A percentile compares a stretch with the other conserved stretches of the same genome.
Evolutionary conservation across 306 rosid species (phyloP).

Genomic region (Delonix regia): DNA sequence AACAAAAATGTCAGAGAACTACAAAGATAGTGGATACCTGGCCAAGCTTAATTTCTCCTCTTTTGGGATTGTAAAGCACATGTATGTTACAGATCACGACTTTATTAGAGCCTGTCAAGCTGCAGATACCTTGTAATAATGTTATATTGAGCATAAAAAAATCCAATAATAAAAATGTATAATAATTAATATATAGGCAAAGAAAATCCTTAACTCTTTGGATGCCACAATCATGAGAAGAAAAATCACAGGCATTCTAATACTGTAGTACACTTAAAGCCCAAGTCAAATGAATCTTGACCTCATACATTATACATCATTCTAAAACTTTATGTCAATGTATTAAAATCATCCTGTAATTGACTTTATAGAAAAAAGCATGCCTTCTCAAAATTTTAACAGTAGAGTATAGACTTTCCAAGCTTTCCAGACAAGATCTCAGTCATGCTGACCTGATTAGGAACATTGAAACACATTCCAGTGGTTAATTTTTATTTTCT

Average conservation of each 20-base stretch:
- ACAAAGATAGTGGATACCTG: slow-evolving; percentile 63
- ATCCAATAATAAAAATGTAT: neutral
- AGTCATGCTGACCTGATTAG: neutral
- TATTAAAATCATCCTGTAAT: neutral
- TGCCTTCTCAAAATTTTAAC: neutral
- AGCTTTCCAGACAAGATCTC: slow-evolving; percentile 3
- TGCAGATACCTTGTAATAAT: slow-evolving; percentile 47
- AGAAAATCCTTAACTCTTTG: slow-evolving; percentile 13
- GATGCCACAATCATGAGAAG: slow-evolving; percentile 15
- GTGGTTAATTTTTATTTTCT: slow-evolving; percentile 14
- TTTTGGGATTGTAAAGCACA: slow-evolving; percentile 85
- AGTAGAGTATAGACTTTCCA: neutral
- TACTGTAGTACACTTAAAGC: slow-evolving; percentile 20
- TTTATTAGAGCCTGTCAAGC: slow-evolving; percentile 60
- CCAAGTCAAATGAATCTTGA: neutral
- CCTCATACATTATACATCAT: slow-evolving; percentile 1
- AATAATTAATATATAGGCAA: neutral
- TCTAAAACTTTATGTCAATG: slow-evolving; percentile 7
- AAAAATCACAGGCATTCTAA: slow-evolving; percentile 27
- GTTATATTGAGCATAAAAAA: slow-evolving; percentile 29
- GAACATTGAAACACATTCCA: neutral
- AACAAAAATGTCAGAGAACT: neutral
- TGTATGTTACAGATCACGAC: slow-evolving; percentile 88
- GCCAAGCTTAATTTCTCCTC: slow-evolving; percentile 98
- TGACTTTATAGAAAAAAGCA: neutral